Conservation (phyloP, 176 grass and related monocot species). For the Aechmea fasciata region DNA sequence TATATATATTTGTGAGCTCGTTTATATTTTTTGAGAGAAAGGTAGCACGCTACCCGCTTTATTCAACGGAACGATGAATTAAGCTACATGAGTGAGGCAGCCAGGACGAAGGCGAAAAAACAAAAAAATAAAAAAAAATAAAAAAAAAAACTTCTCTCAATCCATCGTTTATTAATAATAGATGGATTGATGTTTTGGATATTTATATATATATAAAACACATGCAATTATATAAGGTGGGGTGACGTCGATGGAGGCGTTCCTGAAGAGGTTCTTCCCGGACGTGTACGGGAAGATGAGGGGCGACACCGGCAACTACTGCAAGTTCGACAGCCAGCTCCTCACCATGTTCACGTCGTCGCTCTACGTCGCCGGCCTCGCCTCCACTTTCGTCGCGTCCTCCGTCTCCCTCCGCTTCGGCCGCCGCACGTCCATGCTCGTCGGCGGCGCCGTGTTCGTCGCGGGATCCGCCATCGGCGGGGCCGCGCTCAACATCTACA, state of each 20-base stretch:
- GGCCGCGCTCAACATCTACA: constrained; percentile 47
- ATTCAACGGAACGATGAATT: too few species aligned
- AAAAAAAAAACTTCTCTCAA: too few species aligned
- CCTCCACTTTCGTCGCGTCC: constrained; percentile 48
- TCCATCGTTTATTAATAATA: too few species aligned
- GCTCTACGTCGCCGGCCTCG: constrained; percentile 68
- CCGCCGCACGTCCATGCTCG: constrained; percentile 54
- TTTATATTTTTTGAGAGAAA: too few species aligned
- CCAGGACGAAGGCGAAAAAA: too few species aligned
- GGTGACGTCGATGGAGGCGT: constrained; percentile 60
- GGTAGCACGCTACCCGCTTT: too few species aligned
- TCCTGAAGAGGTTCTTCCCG: constrained; percentile 73
- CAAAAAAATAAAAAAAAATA: too few species aligned
- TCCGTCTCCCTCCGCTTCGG: constrained; percentile 49
- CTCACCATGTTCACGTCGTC: constrained; percentile 77
- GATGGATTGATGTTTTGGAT: too few species aligned
- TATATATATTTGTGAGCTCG: too few species aligned
- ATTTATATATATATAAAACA: too few species aligned
- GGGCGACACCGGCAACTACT: constrained; percentile 48
- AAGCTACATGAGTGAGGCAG: too few species aligned
- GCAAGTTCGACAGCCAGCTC: constrained; percentile 65
- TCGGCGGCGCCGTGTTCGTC: constrained; percentile 54
- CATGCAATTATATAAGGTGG: constrained; percentile 23
- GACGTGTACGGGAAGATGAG: constrained; percentile 45
- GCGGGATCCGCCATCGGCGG: constrained; percentile 47